Base-by-base conservation (phyloP, 768 basidiomycete species). In the Xerocomus brunneocitrinus region DNA sequence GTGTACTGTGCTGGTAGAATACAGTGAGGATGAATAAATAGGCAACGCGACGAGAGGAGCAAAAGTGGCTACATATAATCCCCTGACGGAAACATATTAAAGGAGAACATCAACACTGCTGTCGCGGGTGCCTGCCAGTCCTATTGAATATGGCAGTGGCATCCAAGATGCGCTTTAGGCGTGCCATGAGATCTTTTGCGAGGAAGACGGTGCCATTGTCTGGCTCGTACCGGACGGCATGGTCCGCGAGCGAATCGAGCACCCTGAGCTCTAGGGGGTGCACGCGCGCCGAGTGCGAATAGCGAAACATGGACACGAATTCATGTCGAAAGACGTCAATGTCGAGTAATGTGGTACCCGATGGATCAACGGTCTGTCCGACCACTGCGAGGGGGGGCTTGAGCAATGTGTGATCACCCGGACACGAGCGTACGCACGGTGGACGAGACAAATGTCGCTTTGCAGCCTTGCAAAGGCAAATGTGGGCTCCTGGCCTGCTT, bases 241-340 rank as follows among this genome's bases (percentile, higher is more conserved):
- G 68, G 8, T 77, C 76, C 28, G 78, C 73, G 38, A 85, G 79
- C 28, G 68, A 61, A 62, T 83, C 78, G 24, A 84, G 67, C 50
- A 84, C 74, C 54, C 69, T 71, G 13, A 85, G 74, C 48, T 70
- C 68, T 16, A 56, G 57, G 9, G 68, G 65, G 32, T 59, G 62
- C 0, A 70, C 47, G 19, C 80, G 75, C 2, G 74, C 58, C 12
- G 80, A 78, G 55, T 84, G 78, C 1, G 68, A 68, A 52, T 80
- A 77, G 36, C 83, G 81, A 60, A 84, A 85, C 48, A 85, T 85
- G 58, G 79, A 79, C 65, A 79, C 79, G 57, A 83, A 83, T 65
- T 84, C 83, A 62, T 84, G 81, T 16, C 62, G 58, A 53, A 71
- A 71, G 47, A 71, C 38, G 30, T 63, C 56, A 1, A 71, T 48